A percentile compares a stretch with the other conserved stretches of the same genome.
These are phyloP conservation scores for Coffea eugenioides DNA, from an alignment of 257 asterid genomes.

Conservation along the genomic window DNA sequence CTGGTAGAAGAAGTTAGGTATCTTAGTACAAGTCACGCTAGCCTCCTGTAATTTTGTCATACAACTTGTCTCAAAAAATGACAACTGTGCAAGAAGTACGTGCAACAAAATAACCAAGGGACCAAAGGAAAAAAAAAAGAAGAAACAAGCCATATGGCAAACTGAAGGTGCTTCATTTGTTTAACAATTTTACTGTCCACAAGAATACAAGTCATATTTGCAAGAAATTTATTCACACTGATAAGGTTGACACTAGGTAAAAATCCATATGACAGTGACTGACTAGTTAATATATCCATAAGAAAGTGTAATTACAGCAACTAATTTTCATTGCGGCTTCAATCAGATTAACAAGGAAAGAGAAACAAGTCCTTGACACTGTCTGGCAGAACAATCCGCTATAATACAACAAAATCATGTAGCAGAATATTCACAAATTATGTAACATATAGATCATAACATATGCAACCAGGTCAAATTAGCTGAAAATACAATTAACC, in stretches of 20 bases:
- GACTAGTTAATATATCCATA: not conserved
- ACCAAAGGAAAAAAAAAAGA: too few species aligned
- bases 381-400: not conserved
- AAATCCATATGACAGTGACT: not conserved
- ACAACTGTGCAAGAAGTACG: not conserved
- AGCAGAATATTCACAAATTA: too few species aligned
- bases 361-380: not conserved
- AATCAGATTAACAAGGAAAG: not conserved
- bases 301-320: not conserved
- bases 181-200: not conserved
- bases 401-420: too few species aligned
- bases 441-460: too few species aligned
- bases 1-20: not conserved
- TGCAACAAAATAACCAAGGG: not conserved
- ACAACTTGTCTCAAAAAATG: not conserved
- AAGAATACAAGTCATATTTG: not conserved
- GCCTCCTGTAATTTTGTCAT: not conserved
- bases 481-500: too few species aligned
- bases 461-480: too few species aligned
- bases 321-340: not conserved
- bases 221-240: not conserved
- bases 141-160: not conserved
- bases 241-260: not conserved
- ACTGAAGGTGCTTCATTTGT: not conserved
- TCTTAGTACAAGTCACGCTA: not conserved